Base-by-base conservation (phyloP, 176 grass and related monocot genomes). In the Calamus simplicifolius region DNA sequence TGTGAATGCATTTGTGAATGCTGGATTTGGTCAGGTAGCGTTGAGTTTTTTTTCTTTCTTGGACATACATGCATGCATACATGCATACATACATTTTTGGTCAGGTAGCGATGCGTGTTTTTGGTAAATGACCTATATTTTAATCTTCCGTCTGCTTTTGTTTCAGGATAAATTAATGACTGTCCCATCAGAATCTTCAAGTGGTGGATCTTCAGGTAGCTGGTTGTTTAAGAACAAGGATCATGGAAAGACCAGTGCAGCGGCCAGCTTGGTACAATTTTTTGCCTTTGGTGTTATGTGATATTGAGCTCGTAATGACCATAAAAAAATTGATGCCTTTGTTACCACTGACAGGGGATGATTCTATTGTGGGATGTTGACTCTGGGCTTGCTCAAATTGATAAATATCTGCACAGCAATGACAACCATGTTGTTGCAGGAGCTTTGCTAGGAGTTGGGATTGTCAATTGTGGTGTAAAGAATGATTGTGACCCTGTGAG, bases 211-310 rank as follows among this genome's bases (percentile, higher is more conserved):
- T 75, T 81, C 87, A 59, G 76, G 93, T 61, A 92, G 64, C 65
- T 92, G 93, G 93, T 69, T 98, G 73, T 98, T 98, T 68, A 98
- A 92, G 60, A 98, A 98, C 51, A 98, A 98, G 73, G 93, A 98
- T 63, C 88, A 98, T 71, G 93, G 93, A 27, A 98, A 92, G 74
- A 81, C 93, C 38, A 98, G 84, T 27, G 93, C 88, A 64, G 84
- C 88, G 12, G 93, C 93, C 76, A 98, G 93, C 58, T 75, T 92
- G 84, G 93, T 98, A 85, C 19, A 67, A 18, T 69, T 69, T 54
- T 30, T 28, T 25, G 59, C 5, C 61, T 70, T 4, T 27, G 23
- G 12, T 68, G 15, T 23, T 19, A 8, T 16, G 8, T 43, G 10
- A 7, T 43, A 43, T 43, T 10, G 35, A 43, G 35, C 35, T 43